Base-by-base conservation (phyloP, 2,329 filamentous ascomycete species). In the Graphiopsis chlorocephala region DNA sequence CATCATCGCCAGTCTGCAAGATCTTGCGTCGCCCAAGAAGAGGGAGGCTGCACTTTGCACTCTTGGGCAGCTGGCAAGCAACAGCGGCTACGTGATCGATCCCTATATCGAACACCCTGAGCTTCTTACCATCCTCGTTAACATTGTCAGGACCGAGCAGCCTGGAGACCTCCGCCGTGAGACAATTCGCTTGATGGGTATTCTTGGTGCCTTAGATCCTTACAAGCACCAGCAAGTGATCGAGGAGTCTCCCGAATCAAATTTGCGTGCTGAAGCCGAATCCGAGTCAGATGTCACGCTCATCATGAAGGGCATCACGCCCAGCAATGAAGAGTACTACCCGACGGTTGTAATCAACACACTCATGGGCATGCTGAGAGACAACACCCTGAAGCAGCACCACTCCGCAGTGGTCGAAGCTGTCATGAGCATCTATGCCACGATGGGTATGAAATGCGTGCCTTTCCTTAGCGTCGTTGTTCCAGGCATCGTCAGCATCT, bases 351-450 rank as follows among this genome's bases (percentile, higher is more conserved):
- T 97, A 55, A 97, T 99, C 75, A 97, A 97, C 72, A 96, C 95
- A 1, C 84, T 99, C 12, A 88, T 99, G 72, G 90, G 93, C 64
- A 93, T 99, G 69, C 80, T 99, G 38, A 96, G 94, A 72, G 95
- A 99, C 71, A 88, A 89, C 28, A 98, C 95, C 0, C 83, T 99
- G 4, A 87, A 90, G 14, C 91, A 96, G 73, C 94, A 97, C 72
- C 96, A 99, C 73, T 94, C 93, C 4, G 88, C 90, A 12, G 94
- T 98, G 15, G 95, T 99, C 60, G 95, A 98, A 76, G 95, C 95
- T 5, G 96, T 99, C 72, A 98, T 99, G 88, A 97, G 92, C 71
- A 99, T 99, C 65, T 99, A 99, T 79, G 91, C 95, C 71, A 99
- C 96, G 0, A 85, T 99, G 66, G 95, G 95, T 2, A 81, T 99